Evolutionary conservation across 1,284 basidiomycete species (phyloP).

Genomic region (Ceraceosorus guamensis): DNA sequence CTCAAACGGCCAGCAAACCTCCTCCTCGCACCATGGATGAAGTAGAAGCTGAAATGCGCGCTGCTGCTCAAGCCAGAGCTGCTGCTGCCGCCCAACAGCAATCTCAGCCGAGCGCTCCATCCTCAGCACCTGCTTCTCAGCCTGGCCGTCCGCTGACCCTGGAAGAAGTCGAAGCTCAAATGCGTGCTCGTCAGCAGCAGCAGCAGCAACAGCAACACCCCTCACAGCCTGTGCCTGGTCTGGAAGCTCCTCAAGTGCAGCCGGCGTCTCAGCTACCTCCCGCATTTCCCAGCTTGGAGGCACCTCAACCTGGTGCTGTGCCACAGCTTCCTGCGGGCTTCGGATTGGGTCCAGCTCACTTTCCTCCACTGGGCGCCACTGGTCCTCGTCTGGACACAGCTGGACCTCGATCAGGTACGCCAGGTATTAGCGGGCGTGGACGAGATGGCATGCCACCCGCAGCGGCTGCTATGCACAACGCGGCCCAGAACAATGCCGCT

Average conservation of each 20-base stretch:
- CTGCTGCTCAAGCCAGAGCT: constrained; percentile 15
- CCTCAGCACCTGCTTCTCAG: constrained; percentile 22
- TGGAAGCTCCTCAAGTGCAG: neutral
- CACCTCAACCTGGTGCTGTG: neutral
- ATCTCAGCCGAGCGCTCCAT: constrained; percentile 13
- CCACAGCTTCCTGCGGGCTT: neutral
- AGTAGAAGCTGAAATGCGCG: constrained; percentile 49
- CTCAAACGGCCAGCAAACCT: constrained; percentile 17
- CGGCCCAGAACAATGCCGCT: constrained; percentile 5
- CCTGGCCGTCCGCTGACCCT: constrained; percentile 52
- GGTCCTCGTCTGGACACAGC: neutral
- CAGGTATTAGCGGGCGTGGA: too few relatives aligned
- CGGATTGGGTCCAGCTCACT: neutral
- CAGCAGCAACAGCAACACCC: constrained; percentile 7
- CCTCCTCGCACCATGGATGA: constrained; percentile 47
- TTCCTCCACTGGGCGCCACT: constrained; percentile 13
- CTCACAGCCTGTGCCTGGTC: constrained; percentile 28
- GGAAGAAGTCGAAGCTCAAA: constrained; percentile 89
- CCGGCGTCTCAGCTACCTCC: neutral
- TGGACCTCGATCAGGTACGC: neutral
- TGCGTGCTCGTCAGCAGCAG: constrained; percentile 14
- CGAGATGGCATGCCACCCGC: constrained; percentile 5
- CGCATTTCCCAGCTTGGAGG: neutral
- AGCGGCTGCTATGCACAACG: constrained; percentile 19
- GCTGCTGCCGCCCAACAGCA: constrained; percentile 22